Evolutionary conservation across 768 basidiomycete genomes (phyloP).

Genomic region (Arthromyces matolae): DNA sequence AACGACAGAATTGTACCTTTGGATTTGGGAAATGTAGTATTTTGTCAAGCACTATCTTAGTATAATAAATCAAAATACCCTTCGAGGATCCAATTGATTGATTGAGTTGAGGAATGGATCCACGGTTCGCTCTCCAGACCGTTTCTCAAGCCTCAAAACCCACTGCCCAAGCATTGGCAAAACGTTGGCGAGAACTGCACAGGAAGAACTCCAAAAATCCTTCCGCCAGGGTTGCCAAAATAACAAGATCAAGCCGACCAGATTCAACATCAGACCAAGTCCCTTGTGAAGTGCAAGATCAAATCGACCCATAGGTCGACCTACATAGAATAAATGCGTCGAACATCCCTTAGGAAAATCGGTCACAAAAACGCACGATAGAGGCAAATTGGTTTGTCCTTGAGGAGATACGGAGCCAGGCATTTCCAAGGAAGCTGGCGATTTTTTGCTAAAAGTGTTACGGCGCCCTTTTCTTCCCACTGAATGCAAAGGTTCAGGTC

Average conservation of each 20-base stretch:
- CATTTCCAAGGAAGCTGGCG: no score
- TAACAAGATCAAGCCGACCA: background rate
- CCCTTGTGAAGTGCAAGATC: background rate
- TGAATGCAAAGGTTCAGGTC: no score
- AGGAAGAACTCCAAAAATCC: background rate
- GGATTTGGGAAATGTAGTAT: no score
- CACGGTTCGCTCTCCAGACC: background rate
- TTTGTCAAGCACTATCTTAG: no score
- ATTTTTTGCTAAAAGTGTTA: no score
- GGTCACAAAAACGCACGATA: no score
- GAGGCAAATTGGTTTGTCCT: no score
- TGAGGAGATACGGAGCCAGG: no score
- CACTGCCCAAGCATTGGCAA: background rate
- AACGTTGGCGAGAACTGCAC: background rate
- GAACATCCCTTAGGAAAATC: no score
- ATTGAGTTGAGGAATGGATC: background rate
- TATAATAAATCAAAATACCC: background rate
- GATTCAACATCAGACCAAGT: background rate
- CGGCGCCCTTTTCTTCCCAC: no score
- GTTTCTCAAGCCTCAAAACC: background rate
- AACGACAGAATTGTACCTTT: no score
- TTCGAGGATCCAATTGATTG: background rate
- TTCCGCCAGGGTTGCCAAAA: slow-evolving; percentile 2
- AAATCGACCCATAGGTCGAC: background rate
- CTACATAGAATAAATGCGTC: no score